These are phyloP conservation scores for Clonostachys rhizophaga DNA, from an alignment of 2,329 filamentous ascomycete species.

Conservation along the genomic window DNA sequence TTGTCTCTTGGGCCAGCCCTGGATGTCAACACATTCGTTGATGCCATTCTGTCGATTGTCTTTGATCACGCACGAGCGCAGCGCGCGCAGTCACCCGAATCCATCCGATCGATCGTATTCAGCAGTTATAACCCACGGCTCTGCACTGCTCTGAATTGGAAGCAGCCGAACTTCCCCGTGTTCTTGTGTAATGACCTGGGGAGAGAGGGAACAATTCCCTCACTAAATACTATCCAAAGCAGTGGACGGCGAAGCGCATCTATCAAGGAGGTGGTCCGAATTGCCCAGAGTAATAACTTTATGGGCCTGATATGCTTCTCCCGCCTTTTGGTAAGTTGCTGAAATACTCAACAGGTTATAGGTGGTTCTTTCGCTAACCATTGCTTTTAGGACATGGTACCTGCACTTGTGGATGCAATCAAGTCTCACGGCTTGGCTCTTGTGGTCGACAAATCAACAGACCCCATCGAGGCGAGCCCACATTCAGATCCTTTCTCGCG, in stretches of 20 bases:
- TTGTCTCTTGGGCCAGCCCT: conserved; percentile 68
- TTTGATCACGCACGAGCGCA: conserved; percentile 83
- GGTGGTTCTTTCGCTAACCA: conserved; percentile 9
- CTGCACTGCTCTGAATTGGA: conserved; percentile 96
- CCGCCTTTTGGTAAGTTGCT: conserved; percentile 68
- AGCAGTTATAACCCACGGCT: conserved; percentile 87
- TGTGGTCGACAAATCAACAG: conserved; percentile 78
- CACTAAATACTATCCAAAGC: conserved; percentile 31
- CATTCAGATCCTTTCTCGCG: conserved; percentile 48
- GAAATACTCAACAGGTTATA: neutral
- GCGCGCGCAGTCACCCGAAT: conserved; percentile 58
- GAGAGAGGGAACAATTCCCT: conserved; percentile 41
- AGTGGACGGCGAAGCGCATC: conserved; percentile 74
- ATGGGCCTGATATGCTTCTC: conserved; percentile 95
- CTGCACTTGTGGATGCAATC: conserved; percentile 85
- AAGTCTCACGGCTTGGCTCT: conserved; percentile 91
- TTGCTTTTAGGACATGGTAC: conserved; percentile 73
- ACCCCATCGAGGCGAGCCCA: conserved; percentile 32
- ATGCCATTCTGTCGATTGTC: conserved; percentile 76
- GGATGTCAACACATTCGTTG: conserved; percentile 83
- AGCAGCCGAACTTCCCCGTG: conserved; percentile 96
- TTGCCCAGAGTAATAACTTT: conserved; percentile 93
- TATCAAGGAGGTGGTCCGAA: conserved; percentile 90
- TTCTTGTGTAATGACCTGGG: conserved; percentile 93
- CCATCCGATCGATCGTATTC: conserved; percentile 85